Evolutionary conservation across 768 basidiomycete species (phyloP).

Genomic region (Boletus coccyginus): DNA sequence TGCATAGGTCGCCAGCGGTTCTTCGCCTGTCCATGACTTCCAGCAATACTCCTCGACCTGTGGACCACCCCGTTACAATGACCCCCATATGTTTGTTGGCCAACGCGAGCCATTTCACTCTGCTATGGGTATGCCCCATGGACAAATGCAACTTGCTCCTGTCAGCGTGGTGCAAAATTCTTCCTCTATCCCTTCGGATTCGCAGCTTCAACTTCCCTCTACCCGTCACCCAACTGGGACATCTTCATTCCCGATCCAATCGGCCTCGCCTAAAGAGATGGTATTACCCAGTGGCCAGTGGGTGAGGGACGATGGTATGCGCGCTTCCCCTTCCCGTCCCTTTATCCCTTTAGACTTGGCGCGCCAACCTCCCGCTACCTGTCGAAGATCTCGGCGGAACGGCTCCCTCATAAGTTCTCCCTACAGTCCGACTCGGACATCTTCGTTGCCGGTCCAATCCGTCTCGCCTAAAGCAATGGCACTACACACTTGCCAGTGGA

Average conservation of each 20-base stretch:
- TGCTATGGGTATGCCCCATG: background rate
- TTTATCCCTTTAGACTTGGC: too few relatives aligned
- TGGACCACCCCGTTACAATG: background rate
- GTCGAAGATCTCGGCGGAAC: background rate
- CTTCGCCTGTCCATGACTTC: background rate
- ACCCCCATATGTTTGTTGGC: background rate
- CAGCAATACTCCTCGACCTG: too few relatives aligned
- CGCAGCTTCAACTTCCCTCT: background rate
- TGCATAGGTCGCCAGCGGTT: background rate
- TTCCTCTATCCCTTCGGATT: background rate
- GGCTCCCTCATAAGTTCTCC: background rate
- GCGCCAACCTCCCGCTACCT: too few relatives aligned
- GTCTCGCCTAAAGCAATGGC: background rate
- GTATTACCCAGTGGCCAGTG: too few relatives aligned
- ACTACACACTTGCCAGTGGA: constrained; percentile 10
- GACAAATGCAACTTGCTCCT: background rate
- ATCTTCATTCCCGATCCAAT: too few relatives aligned
- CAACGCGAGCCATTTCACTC: background rate
- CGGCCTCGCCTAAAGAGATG: too few relatives aligned
- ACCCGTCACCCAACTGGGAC: too few relatives aligned
- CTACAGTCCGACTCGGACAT: background rate
- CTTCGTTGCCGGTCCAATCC: background rate
- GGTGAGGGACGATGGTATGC: too few relatives aligned
- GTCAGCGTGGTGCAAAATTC: background rate
- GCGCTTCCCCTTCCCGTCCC: too few relatives aligned